These are phyloP conservation scores for Gamsiella multidivaricata DNA, from an alignment of 192 early-diverging fungal species.

Conservation along the genomic window DNA sequence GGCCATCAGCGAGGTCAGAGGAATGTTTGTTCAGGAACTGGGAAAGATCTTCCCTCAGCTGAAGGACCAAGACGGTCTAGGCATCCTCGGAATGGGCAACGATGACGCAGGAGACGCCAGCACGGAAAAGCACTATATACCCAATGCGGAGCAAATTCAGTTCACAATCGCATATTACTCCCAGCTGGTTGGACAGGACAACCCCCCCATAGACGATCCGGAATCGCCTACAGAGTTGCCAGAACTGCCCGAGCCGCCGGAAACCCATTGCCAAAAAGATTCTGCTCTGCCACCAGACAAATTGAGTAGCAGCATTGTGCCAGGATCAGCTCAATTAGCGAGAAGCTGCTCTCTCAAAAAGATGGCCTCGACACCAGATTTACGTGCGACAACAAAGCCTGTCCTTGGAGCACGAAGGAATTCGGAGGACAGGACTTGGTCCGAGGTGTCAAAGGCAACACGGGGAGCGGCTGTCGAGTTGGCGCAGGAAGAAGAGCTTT, in stretches of 20 bases:
- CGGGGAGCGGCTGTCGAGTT: constrained; percentile 38
- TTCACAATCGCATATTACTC: constrained; percentile 50
- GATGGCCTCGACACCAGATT: constrained; percentile 40
- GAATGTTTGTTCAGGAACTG: constrained; percentile 52
- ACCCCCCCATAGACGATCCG: background rate
- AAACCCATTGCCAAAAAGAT: background rate
- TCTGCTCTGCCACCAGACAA: background rate
- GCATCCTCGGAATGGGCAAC: constrained; percentile 41
- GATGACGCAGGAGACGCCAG: constrained; percentile 16
- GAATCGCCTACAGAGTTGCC: background rate
- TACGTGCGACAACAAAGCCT: constrained; percentile 18
- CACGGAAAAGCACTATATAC: constrained; percentile 40
- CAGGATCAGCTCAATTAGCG: background rate
- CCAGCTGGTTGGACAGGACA: constrained; percentile 29
- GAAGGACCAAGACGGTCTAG: constrained; percentile 52
- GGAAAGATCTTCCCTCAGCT: constrained; percentile 56
- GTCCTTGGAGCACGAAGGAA: constrained; percentile 29
- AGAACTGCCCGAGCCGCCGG: background rate
- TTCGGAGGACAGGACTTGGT: constrained; percentile 38
- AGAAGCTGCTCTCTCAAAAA: constrained; percentile 25
- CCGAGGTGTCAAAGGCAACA: constrained; percentile 20
- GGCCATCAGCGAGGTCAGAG: constrained; percentile 52
- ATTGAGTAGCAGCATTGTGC: background rate
- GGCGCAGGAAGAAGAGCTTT: constrained; percentile 42
- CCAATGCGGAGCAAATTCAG: constrained; percentile 51